Base-by-base conservation (phyloP, 768 basidiomycete genomes). In the Termitomyces heimii region DNA sequence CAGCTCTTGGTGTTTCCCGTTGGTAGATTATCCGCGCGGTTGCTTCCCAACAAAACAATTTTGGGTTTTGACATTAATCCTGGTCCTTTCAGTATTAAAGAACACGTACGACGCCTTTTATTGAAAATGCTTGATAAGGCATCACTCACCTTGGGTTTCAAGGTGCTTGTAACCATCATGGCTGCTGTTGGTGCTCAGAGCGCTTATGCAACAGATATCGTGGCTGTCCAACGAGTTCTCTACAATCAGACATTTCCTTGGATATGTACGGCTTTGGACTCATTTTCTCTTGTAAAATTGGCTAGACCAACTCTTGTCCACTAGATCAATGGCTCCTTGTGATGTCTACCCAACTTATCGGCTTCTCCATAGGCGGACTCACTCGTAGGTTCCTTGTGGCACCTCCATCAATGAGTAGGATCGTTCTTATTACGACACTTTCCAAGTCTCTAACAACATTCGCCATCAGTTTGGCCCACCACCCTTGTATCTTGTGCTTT, bases 31-130 rank as follows among this genome's bases (percentile, higher is more conserved):
- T 88, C 85, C 80, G 87, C 87, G n/a, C 70, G 82, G 52, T 63
- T 83, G 7, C 63, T 84, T 32, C 88, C 88, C 1, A 64, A 70
- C 24, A 71, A 77, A 57, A 73, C 67, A 29, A 66, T 89, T 3
- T 81, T 85, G 35, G 86, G 87, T n/a, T 40, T 83, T 20, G 70
- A 80, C 16, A 67, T 89, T 46, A 89, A 89, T 67, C 86, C 87
- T 18, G 89, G 90, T 3, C 85, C 83, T 1, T 91, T 89, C 66
- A 81, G 79, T 24, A 86, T 91, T 67, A 90, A 92, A 71, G 89
- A 77, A 67, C 77, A 77, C 68, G 77, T 77, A 50, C 9, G 55
- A 44, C 22, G 9, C 4, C 20, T 16, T 52, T 20, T 47, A 10
- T 52, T 20, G 42, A 10, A 16, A 42, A n/a, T 10, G 7, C 4